Conservation (phyloP, 2,329 filamentous ascomycete species). For the Talaromyces sp. region DNA sequence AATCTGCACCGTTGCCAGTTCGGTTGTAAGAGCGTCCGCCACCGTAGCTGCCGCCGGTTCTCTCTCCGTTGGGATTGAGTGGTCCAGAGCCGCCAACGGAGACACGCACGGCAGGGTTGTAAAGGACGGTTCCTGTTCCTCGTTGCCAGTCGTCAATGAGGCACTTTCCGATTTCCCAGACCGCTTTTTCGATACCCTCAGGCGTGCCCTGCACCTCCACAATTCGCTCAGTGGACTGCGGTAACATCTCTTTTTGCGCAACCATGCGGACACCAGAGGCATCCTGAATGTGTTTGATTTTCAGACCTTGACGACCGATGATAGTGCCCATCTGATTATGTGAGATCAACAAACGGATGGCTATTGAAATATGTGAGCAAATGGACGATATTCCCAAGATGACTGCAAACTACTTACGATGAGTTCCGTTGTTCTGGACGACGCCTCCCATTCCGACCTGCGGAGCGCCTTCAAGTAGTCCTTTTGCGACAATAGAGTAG, state of each 20-base stretch:
- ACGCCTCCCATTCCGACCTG: slow-evolving; percentile 94
- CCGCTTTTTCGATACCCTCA: slow-evolving; percentile 88
- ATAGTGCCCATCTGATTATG: slow-evolving; percentile 99
- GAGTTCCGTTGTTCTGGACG: slow-evolving; percentile 80
- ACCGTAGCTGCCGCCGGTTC: slow-evolving; percentile 27
- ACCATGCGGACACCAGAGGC: slow-evolving; percentile 97
- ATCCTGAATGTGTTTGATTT: slow-evolving; percentile 99
- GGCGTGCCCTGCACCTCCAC: slow-evolving; percentile 95
- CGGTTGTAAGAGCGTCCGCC: slow-evolving; percentile 73
- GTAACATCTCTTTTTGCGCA: slow-evolving; percentile 98
- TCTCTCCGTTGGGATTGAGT: slow-evolving; percentile 47
- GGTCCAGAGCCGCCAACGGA: slow-evolving; percentile 57
- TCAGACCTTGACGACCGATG: slow-evolving; percentile 90
- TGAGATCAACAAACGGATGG: slow-evolving; percentile 95
- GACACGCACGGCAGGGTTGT: slow-evolving; percentile 91
- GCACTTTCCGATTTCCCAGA: slow-evolving; percentile 99
- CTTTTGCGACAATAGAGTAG: slow-evolving; percentile 87
- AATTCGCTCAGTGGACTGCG: slow-evolving; percentile 95
- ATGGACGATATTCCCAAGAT: not conserved
- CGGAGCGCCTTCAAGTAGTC: slow-evolving; percentile 86
- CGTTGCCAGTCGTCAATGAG: slow-evolving; percentile 97
- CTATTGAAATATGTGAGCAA: slow-evolving; percentile 30
- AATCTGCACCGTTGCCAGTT: slow-evolving; percentile 95
- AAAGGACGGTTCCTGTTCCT: slow-evolving; percentile 92
- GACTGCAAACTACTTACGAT: slow-evolving; percentile 62